Conservation (phyloP, 164 flowering plant species). For the Platanus orientalis region DNA sequence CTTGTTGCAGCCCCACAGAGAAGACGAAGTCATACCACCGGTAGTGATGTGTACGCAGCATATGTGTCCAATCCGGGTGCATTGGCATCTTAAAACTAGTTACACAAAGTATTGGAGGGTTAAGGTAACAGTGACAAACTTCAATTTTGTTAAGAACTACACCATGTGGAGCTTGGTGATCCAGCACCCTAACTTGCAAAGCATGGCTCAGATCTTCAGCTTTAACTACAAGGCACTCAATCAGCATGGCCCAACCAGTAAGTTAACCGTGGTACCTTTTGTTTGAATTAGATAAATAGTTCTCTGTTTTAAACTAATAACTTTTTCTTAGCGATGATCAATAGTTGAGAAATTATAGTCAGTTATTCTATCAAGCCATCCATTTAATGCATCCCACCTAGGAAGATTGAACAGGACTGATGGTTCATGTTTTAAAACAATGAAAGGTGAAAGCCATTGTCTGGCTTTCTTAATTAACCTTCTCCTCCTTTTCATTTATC, state of each 20-base stretch:
- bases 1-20: slow-evolving; percentile 31
- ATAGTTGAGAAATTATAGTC: too few relatives aligned
- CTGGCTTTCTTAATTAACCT: too few relatives aligned
- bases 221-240: slow-evolving; percentile 62
- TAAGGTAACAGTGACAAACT: slow-evolving; percentile 58
- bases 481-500: neutral
- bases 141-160: slow-evolving; percentile 53
- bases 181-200: slow-evolving; percentile 61
- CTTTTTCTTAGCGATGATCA: too few relatives aligned
- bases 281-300: neutral
- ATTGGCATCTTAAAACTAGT: slow-evolving; percentile 80
- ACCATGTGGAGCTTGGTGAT: slow-evolving; percentile 66
- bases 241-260: slow-evolving; percentile 46
- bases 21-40: slow-evolving; percentile 12
- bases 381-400: too few relatives aligned
- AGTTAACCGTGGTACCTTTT: slow-evolving; percentile 16
- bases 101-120: slow-evolving; percentile 73
- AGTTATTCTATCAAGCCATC: too few relatives aligned
- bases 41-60: slow-evolving; percentile 54
- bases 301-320: too few relatives aligned
- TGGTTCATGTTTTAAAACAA: too few relatives aligned
- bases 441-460: too few relatives aligned
- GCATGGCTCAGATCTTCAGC: slow-evolving; percentile 58
- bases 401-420: too few relatives aligned
- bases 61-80: slow-evolving; percentile 78